phyloP scores from a whole-genome alignment of 2,329 filamentous ascomycete genomes.

The Scedosporium minutisporum region DNA sequence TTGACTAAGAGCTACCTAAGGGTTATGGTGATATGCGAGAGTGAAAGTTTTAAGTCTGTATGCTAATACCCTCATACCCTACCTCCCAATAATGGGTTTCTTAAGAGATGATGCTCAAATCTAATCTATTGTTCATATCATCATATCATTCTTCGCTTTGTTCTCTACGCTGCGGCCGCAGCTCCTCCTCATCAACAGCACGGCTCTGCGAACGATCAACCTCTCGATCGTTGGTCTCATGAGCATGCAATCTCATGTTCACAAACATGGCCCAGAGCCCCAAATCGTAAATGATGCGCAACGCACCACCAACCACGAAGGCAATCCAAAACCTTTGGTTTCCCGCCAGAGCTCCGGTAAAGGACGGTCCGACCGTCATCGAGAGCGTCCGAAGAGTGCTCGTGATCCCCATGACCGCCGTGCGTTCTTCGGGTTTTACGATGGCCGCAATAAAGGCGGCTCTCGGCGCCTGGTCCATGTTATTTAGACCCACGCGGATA shows the following conservation, averaged over 20 bases:
- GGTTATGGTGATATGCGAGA: no score
- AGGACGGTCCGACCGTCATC: slow-evolving; percentile 40
- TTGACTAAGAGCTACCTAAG: no score
- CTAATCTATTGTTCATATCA: no score
- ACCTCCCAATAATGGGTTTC: no score
- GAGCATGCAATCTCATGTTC: slow-evolving; percentile 42
- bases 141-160: no score
- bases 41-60: no score
- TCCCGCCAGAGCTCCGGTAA: slow-evolving; percentile 47
- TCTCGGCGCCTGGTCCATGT: slow-evolving; percentile 60
- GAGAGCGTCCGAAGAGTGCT: slow-evolving; percentile 50
- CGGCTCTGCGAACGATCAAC: not conserved
- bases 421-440: slow-evolving; percentile 54
- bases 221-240: slow-evolving; percentile 20
- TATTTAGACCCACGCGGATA: slow-evolving; percentile 52
- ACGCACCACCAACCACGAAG: slow-evolving; percentile 44
- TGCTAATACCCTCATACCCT: no score
- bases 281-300: slow-evolving; percentile 47
- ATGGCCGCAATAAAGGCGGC: slow-evolving; percentile 58
- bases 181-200: not conserved
- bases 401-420: slow-evolving; percentile 62
- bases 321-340: slow-evolving; percentile 50
- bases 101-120: no score
- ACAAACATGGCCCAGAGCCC: slow-evolving; percentile 50
- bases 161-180: not conserved